Evolutionary conservation across 345 rosid species (phyloP).

Genomic region (Eucalyptus camaldulensis): DNA sequence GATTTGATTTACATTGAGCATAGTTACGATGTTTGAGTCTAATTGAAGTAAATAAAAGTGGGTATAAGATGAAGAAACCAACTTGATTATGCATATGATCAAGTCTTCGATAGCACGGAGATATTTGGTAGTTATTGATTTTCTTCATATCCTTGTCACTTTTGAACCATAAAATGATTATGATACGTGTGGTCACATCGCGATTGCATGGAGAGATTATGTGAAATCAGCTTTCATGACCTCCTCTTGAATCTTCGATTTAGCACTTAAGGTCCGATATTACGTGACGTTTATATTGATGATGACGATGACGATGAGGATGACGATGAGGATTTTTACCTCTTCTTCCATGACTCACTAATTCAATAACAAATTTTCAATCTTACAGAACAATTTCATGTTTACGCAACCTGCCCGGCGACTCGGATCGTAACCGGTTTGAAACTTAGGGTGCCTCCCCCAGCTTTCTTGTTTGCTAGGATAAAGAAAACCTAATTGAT

Average conservation of each 20-base stretch:
- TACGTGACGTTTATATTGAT: rapidly evolving
- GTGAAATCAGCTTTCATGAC: not conserved
- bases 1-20: not conserved
- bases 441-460: not conserved
- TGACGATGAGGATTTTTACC: not conserved
- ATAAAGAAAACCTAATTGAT: not conserved
- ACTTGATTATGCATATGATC: not conserved
- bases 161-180: not conserved
- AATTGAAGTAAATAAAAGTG: not conserved
- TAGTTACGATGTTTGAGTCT: not conserved
- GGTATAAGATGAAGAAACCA: not conserved
- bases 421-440: not conserved
- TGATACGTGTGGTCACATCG: not conserved
- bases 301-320: not conserved
- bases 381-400: not conserved
- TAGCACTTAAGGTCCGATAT: not conserved
- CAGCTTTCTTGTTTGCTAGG: not conserved
- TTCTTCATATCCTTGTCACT: not conserved
- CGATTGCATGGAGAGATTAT: not conserved
- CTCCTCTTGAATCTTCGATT: not conserved
- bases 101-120: not conserved
- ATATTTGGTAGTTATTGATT: not conserved
- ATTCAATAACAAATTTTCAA: not conserved
- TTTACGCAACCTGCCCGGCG: not conserved
- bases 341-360: not conserved